A percentile compares a stretch with the other conserved stretches of the same genome.
phyloP scores from a whole-genome alignment of 208 protist species.

The Trypanosoma brucei region DNA sequence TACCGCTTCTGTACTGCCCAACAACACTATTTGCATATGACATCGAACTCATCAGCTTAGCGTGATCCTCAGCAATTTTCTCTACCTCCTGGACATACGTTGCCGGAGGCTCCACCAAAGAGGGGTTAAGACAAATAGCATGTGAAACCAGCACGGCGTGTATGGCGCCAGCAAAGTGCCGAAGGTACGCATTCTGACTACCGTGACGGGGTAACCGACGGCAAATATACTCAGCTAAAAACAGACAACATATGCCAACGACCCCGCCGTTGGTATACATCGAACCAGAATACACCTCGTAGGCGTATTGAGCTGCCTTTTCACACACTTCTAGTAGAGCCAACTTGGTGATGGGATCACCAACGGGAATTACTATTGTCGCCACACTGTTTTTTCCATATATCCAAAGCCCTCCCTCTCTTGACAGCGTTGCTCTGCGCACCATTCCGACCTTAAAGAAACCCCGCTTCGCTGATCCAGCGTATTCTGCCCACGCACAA shows the following conservation, averaged over 20 bases:
- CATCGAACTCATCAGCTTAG: not conserved
- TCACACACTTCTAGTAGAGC: conserved; percentile 15
- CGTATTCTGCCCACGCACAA: conserved; percentile 6
- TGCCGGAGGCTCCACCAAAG: not conserved
- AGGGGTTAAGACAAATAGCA: not conserved
- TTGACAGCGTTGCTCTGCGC: conserved; percentile 7
- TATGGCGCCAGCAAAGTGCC: conserved; percentile 11
- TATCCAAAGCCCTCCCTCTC: conserved; percentile 13
- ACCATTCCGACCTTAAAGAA: conserved; percentile 13
- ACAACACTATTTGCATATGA: too few species aligned
- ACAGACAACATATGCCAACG: conserved; percentile 2
- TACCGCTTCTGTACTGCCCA: too few species aligned
- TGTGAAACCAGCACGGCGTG: conserved; percentile 9
- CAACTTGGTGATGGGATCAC: conserved; percentile 1
- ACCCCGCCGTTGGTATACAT: not conserved
- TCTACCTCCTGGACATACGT: conserved; percentile 2
- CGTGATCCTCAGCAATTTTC: not conserved
- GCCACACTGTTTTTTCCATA: conserved; percentile 17
- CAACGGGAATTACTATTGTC: conserved; percentile 15
- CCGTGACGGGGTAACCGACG: conserved; percentile 2
- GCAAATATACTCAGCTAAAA: conserved; percentile 23
- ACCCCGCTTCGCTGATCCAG: not conserved
- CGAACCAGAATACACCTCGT: not conserved
- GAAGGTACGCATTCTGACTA: conserved; percentile 6
- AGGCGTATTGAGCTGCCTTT: conserved; percentile 3